Evolutionary conservation across 805 yeast species (phyloP), one percentile per base, ranked within the genome.

Genomic region (Alloascoidea africana): DNA sequence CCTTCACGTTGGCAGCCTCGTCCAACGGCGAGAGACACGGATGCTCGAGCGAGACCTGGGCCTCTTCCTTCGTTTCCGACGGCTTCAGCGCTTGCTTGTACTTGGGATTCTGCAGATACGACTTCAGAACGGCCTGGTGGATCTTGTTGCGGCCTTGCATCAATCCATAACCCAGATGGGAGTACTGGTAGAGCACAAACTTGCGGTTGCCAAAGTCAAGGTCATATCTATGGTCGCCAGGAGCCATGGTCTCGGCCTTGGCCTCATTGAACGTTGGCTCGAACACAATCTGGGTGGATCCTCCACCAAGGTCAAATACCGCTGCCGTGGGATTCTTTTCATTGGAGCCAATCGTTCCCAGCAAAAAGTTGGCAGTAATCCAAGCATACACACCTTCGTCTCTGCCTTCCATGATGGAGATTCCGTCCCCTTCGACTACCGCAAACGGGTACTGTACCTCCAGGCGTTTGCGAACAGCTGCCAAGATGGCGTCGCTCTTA

Each of bases 301-400:
- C 97, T 51, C 98, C 98, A 49, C 98, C 99, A 42, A 91, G 70
- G 58, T 91, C 99, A 52, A 91, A 91, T 6, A 91, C 94, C 16
- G 97, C 98, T 36, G 94, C 94, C 8, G 98, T 91, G 18, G 94
- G 86, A 17, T 61, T 55, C 57, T 78, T 79, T 32, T 72, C 76
- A 19, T 59, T 55, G n/a, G 66, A 54, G 13, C 97, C 98, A 55
- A 91, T 89, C 62, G 89, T 91, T 33, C 96, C 97, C 48, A 89
- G 68, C 46, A 91, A 63, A 56, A 77, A 91, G 62, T 91, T 91
- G 37, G 96, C 77, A 17, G 99, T 91, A 56, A 91, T 81, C 99
- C 99, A 91, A 1, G 98, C 98, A 53, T 75, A 91, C 5, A 91
- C 96, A 57, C 98, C 99, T 65, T 93, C 98, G 48, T 89, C 94